Conservation (phyloP, 257 asterid species). For the Avicennia marina region DNA sequence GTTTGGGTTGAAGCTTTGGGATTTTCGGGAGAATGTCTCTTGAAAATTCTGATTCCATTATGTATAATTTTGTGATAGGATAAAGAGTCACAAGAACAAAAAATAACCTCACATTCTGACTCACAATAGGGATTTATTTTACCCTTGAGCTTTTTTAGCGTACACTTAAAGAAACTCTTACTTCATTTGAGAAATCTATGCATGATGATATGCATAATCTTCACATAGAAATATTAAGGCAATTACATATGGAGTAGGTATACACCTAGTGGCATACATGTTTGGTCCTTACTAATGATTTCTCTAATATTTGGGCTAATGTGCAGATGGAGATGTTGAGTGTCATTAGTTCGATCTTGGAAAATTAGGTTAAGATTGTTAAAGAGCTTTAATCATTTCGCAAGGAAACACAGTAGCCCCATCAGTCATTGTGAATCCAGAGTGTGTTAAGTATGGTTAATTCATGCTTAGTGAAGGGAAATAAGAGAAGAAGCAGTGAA, state of each 20-base stretch:
- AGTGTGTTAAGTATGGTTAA: no score
- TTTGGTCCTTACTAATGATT: no score
- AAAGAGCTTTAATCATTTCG: constrained; percentile 64
- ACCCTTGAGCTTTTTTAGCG: constrained; percentile 91
- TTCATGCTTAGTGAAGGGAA: no score
- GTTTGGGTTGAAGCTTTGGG: no score
- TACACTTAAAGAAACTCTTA: constrained; percentile 78
- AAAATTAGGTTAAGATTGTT: constrained; percentile 72
- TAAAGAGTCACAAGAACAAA: constrained; percentile 42
- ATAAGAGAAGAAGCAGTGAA: no score
- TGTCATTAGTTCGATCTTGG: constrained; percentile 42
- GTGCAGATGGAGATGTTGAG: constrained; percentile 68
- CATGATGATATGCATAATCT: constrained; percentile 90
- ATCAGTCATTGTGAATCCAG: constrained; percentile 52
- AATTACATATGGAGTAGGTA: constrained; percentile 94
- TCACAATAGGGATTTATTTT: constrained; percentile 69
- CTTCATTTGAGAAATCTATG: constrained; percentile 73
- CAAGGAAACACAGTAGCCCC: constrained; percentile 67
- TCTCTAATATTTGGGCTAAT: constrained; percentile 17
- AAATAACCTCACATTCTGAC: constrained; percentile 38
- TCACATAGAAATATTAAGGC: constrained; percentile 78
- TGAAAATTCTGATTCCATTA: no score
- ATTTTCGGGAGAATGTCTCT: no score
- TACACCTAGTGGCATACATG: no score
- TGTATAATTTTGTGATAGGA: no score